phyloP scores from a whole-genome alignment of 176 grass and related monocot species.

The Alloteropsis semialata region DNA sequence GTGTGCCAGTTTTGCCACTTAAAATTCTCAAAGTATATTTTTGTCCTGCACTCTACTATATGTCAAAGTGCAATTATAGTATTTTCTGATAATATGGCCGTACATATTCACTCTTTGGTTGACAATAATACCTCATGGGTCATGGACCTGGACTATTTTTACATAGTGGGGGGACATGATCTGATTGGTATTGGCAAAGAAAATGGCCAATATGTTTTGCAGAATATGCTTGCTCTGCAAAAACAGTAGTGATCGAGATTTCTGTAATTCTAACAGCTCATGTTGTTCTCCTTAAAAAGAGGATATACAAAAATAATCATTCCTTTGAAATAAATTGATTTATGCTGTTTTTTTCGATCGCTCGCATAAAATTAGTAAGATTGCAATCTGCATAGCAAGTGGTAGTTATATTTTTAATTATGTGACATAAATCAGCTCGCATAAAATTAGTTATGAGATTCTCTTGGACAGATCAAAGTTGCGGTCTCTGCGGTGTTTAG shows the following conservation, averaged over 20 bases:
- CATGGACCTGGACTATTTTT: background rate
- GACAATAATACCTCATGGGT: background rate
- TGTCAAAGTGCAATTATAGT: background rate
- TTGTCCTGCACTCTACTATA: background rate
- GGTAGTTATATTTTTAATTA: background rate
- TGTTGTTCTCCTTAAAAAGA: background rate
- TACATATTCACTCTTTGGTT: conserved; percentile 15
- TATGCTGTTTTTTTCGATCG: background rate
- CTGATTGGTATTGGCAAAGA: background rate
- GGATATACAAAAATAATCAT: background rate
- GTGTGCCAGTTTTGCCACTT: conserved; percentile 39
- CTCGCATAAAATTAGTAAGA: background rate
- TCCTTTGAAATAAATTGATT: background rate
- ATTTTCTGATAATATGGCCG: background rate
- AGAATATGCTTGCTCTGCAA: conserved; percentile 14
- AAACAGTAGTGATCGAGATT: background rate
- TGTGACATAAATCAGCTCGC: background rate
- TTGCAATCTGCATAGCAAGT: background rate
- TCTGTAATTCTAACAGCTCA: background rate
- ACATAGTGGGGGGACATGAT: background rate
- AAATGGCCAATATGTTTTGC: background rate
- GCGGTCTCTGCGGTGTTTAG: conserved; percentile 71
- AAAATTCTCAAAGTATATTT: conserved; percentile 12
- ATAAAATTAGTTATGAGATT: conserved; percentile 7
- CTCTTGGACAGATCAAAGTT: conserved; percentile 64